Evolutionary conservation across 148 eudicot species (phyloP).

Genomic region (Diospyros lotus): DNA sequence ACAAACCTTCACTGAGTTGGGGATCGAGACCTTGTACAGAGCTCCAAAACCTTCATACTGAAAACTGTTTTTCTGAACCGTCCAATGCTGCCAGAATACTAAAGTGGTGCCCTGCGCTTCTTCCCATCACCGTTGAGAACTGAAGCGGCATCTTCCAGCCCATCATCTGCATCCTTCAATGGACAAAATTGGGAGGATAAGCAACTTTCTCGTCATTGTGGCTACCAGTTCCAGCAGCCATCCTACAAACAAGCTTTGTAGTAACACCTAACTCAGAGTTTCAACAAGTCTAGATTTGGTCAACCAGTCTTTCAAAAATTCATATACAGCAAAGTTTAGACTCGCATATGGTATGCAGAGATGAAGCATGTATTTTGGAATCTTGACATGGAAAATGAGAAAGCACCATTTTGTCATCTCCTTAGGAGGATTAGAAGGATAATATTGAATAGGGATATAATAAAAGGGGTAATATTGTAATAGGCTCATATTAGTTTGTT

Average conservation of each 20-base stretch:
- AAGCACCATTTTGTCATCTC: too few species aligned
- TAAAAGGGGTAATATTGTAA: too few species aligned
- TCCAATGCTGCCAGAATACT: conserved; percentile 80
- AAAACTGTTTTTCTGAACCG: conserved; percentile 78
- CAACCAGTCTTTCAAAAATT: conserved; percentile 80
- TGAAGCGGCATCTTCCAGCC: conserved; percentile 89
- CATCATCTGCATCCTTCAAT: conserved; percentile 96
- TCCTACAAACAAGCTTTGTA: conserved; percentile 91
- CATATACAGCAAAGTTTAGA: conserved; percentile 88
- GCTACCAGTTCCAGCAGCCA: conserved; percentile 86
- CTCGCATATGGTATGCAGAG: conserved; percentile 83
- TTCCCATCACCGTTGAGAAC: conserved; percentile 71
- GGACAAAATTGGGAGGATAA: conserved; percentile 88
- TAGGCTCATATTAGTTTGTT: too few species aligned
- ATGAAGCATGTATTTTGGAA: too few species aligned
- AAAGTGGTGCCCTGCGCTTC: conserved; percentile 40
- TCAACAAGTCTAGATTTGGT: conserved; percentile 55
- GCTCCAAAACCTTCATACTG: conserved; percentile 80
- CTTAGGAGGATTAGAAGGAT: too few species aligned
- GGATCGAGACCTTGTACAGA: conserved; percentile 88
- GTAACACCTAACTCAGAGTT: conserved; percentile 59
- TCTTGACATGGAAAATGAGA: too few species aligned
- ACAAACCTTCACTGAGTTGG: conserved; percentile 90
- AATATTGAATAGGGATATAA: too few species aligned
- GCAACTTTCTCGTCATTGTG: conserved; percentile 57